A percentile compares a stretch with the other conserved stretches of the same genome.
phyloP scores from a whole-genome alignment of 768 basidiomycete genomes.

The Auriculariales sp. region DNA sequence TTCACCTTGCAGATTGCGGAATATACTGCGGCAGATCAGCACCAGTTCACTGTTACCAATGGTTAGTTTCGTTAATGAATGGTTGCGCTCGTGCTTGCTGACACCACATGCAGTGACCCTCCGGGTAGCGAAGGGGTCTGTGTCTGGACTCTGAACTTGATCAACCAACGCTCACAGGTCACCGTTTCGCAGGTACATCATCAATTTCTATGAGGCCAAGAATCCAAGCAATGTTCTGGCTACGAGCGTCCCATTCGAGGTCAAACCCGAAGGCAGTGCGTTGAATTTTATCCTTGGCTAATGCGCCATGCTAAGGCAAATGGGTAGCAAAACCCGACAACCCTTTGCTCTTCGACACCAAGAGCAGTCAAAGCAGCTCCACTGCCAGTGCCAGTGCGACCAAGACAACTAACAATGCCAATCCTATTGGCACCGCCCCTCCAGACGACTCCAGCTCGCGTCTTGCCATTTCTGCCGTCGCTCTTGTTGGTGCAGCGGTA shows the following conservation, averaged over 20 bases:
- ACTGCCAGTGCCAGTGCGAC: neutral
- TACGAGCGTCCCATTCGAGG: conserved; percentile 38
- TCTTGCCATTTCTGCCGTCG: neutral
- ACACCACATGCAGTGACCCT: no score
- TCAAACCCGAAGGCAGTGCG: conserved; percentile 38
- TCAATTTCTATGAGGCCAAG: conserved; percentile 20
- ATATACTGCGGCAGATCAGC: conserved; percentile 15
- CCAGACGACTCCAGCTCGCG: neutral
- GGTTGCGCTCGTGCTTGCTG: no score
- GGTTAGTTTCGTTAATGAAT: conserved; percentile 17
- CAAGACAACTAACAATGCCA: neutral
- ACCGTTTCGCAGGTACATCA: conserved; percentile 14
- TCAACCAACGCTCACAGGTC: conserved; percentile 6
- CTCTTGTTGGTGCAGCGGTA: neutral
- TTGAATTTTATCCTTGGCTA: conserved; percentile 11
- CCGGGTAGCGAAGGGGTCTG: conserved; percentile 1
- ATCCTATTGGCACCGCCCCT: neutral
- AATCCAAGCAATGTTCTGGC: conserved; percentile 40
- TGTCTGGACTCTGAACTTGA: neutral
- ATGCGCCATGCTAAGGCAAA: neutral
- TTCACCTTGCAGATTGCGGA: conserved; percentile 15
- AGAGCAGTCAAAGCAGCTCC: neutral
- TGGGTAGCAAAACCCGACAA: no score
- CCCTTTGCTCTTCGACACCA: neutral
- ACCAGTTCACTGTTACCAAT: conserved; percentile 15